Evolutionary conservation across 345 rosid species (phyloP).

Genomic region (Lepidium didymum): DNA sequence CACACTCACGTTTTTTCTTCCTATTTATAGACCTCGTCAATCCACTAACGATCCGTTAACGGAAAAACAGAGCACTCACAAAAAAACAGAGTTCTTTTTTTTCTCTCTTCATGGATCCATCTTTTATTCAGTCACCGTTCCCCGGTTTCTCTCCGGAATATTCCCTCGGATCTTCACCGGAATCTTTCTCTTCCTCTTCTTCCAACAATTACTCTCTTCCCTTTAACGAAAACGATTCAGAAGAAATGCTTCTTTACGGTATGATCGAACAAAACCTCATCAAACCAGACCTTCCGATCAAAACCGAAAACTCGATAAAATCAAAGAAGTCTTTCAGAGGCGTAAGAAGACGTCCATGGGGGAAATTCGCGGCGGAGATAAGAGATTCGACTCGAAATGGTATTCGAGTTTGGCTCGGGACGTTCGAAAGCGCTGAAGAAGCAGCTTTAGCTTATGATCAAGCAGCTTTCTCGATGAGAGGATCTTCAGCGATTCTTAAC

Average conservation of each 20-base stretch:
- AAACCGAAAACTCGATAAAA: slow-evolving; percentile 16
- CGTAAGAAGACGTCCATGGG: slow-evolving; percentile 75
- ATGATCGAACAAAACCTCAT: slow-evolving; percentile 31
- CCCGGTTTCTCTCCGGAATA: slow-evolving; percentile 62
- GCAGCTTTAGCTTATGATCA: slow-evolving; percentile 75
- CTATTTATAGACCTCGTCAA: slow-evolving; percentile 24
- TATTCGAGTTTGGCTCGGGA: slow-evolving; percentile 62
- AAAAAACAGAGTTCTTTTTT: slow-evolving; percentile 1
- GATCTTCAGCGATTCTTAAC: slow-evolving; percentile 47
- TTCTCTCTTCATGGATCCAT: slow-evolving; percentile 37
- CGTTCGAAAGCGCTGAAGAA: slow-evolving; percentile 67
- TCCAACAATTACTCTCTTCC: slow-evolving; percentile 44
- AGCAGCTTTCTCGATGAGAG: slow-evolving; percentile 70
- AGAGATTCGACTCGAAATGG: slow-evolving; percentile 66
- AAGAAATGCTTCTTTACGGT: slow-evolving; percentile 80
- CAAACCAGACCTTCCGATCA: neutral
- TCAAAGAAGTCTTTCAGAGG: slow-evolving; percentile 59
- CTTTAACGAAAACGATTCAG: slow-evolving; percentile 87
- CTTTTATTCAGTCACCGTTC: slow-evolving; percentile 33
- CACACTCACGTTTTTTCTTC: neutral
- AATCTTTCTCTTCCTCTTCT: slow-evolving; percentile 31
- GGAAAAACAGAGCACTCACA: slow-evolving; percentile 7
- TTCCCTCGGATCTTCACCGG: slow-evolving; percentile 46
- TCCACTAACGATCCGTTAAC: slow-evolving; percentile 22
- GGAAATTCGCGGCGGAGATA: slow-evolving; percentile 75